These are phyloP conservation scores for Microcera coccophila DNA, from an alignment of 2,329 filamentous ascomycete species.

Conservation along the genomic window DNA sequence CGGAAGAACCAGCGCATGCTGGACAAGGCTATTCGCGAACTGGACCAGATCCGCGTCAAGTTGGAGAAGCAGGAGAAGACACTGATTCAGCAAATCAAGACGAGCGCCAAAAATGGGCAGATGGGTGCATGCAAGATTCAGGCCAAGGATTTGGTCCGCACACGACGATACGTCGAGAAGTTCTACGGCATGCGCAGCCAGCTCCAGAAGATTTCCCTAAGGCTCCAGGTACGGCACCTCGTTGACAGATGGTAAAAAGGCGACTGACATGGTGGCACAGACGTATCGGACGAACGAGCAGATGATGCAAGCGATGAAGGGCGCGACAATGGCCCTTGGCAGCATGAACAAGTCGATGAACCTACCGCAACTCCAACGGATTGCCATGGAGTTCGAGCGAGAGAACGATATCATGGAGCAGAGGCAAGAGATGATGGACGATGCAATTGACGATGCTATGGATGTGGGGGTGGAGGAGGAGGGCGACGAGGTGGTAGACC, in stretches of 20 bases:
- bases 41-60: constrained; percentile 92
- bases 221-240: constrained; percentile 68
- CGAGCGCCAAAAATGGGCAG: constrained; percentile 95
- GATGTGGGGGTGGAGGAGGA: constrained; percentile 88
- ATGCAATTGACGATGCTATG: constrained; percentile 95
- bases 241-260: neutral
- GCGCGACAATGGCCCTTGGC: constrained; percentile 84
- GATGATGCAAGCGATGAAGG: constrained; percentile 99
- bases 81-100: constrained; percentile 91
- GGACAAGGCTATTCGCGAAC: constrained; percentile 93
- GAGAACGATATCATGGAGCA: constrained; percentile 99
- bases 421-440: constrained; percentile 99
- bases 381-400: constrained; percentile 98
- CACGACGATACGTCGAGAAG: constrained; percentile 91
- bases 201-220: constrained; percentile 88
- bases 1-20: constrained; percentile 94
- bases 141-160: constrained; percentile 92
- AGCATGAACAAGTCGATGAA: constrained; percentile 99
- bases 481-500: constrained; percentile 93
- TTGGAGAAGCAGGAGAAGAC: constrained; percentile 99
- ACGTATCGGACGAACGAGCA: constrained; percentile 98
- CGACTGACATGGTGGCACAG: constrained; percentile 41
- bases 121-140: constrained; percentile 99
- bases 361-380: constrained; percentile 86
- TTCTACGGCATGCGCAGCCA: constrained; percentile 99